Evolutionary conservation across 495 filamentous ascomycete genomes (phyloP).

Genomic region (Podospora sp.): DNA sequence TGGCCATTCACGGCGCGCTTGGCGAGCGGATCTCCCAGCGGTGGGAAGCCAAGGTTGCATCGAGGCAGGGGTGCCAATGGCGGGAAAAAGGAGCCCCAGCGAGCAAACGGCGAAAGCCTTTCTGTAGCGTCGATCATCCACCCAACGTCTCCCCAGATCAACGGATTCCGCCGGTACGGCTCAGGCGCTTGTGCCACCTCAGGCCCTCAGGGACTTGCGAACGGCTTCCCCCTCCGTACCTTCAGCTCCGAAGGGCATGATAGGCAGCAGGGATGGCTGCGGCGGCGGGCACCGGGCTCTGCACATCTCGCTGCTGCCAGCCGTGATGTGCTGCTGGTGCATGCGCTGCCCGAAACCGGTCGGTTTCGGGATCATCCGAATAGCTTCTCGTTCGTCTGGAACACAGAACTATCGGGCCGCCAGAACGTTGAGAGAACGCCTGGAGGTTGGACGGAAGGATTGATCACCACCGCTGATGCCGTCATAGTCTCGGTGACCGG

Average conservation of each 20-base stretch:
- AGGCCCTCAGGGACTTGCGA: neutral
- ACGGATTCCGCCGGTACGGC: constrained; percentile 22
- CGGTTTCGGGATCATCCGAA: neutral
- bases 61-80: constrained; percentile 4
- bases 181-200: constrained; percentile 21
- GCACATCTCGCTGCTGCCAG: neutral
- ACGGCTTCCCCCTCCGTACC: neutral
- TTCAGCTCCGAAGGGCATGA: neutral
- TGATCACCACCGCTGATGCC: constrained; percentile 6
- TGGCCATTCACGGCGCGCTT: constrained; percentile 2
- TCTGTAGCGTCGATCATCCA: constrained; percentile 24
- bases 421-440: neutral
- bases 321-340: neutral
- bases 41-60: constrained; percentile 11
- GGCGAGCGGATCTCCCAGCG: constrained; percentile 7
- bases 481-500: constrained; percentile 11
- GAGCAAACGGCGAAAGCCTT: neutral
- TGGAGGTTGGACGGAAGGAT: neutral
- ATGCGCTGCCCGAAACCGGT: neutral
- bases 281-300: neutral
- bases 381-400: neutral
- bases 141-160: constrained; percentile 3
- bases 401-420: constrained; percentile 7
- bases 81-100: constrained; percentile 8
- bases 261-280: neutral